These are phyloP conservation scores for Verticillium zaregamsianum DNA, from an alignment of 2,329 filamentous ascomycete species.

Conservation along the genomic window DNA sequence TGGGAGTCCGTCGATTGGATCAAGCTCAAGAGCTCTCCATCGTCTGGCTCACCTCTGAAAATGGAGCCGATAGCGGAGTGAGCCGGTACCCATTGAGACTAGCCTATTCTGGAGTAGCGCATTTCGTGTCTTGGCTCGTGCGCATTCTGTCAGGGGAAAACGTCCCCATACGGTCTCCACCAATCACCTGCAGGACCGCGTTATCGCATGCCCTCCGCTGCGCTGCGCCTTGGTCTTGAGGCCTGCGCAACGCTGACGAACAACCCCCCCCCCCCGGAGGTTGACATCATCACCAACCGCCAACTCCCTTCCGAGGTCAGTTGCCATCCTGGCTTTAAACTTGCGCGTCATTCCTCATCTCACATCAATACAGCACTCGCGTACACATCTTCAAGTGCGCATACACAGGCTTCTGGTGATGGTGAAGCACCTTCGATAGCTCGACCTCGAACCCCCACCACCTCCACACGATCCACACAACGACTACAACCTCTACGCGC, in stretches of 20 bases:
- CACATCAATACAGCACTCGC: background rate
- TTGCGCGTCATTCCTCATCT: no score
- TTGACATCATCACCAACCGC: slow-evolving; percentile 13
- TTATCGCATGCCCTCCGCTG: background rate
- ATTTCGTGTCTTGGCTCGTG: background rate
- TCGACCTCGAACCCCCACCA: background rate
- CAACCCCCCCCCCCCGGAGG: slow-evolving; percentile 4
- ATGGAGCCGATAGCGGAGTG: background rate
- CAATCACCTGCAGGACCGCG: background rate
- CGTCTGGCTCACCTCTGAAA: background rate
- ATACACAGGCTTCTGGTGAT: background rate
- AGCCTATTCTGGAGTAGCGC: background rate
- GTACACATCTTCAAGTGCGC: background rate
- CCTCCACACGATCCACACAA: background rate
- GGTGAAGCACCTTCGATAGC: background rate
- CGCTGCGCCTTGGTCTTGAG: background rate
- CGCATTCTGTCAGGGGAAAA: background rate
- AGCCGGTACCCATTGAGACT: slow-evolving; percentile 2
- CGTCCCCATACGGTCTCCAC: background rate
- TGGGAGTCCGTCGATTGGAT: background rate
- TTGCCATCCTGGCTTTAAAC: background rate
- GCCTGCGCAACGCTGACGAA: slow-evolving; percentile 8
- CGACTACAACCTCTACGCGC: background rate
- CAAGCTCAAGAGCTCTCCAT: background rate
- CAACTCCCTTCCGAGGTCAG: slow-evolving; percentile 2